phyloP scores from a whole-genome alignment of 805 yeast genomes.

The Tetrapisispora iriomotensis region DNA sequence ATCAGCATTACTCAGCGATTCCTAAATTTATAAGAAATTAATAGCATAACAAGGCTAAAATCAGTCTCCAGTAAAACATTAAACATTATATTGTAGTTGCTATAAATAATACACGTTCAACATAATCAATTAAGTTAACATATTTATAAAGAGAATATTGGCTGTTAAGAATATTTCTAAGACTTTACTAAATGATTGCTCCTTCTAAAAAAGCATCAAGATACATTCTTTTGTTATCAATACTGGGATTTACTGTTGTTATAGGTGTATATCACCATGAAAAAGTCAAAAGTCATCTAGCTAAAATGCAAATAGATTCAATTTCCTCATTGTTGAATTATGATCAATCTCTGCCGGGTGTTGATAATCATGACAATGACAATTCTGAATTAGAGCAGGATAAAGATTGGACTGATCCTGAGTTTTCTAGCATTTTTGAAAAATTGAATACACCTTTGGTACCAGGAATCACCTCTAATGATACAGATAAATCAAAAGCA shows the following conservation, averaged over 20 bases:
- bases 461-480: background rate
- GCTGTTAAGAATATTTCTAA: too few relatives aligned
- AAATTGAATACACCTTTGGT: slow-evolving; percentile 16
- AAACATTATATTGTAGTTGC: too few relatives aligned
- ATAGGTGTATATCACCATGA: slow-evolving; percentile 1
- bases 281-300: background rate
- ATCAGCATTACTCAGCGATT: too few relatives aligned
- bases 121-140: too few relatives aligned
- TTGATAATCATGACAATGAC: background rate
- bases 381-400: background rate
- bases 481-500: background rate
- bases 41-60: too few relatives aligned
- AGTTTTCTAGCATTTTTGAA: background rate
- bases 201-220: background rate
- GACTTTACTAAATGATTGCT: background rate
- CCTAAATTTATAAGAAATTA: too few relatives aligned
- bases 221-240: background rate
- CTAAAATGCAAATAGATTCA: background rate
- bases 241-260: background rate
- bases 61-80: too few relatives aligned
- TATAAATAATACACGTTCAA: too few relatives aligned
- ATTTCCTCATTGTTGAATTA: background rate
- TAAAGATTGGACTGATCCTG: background rate
- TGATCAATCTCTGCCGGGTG: background rate
- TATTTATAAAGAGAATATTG: too few relatives aligned